phyloP scores from a whole-genome alignment of 768 basidiomycete genomes.

The Cystobasidium tubakii region DNA sequence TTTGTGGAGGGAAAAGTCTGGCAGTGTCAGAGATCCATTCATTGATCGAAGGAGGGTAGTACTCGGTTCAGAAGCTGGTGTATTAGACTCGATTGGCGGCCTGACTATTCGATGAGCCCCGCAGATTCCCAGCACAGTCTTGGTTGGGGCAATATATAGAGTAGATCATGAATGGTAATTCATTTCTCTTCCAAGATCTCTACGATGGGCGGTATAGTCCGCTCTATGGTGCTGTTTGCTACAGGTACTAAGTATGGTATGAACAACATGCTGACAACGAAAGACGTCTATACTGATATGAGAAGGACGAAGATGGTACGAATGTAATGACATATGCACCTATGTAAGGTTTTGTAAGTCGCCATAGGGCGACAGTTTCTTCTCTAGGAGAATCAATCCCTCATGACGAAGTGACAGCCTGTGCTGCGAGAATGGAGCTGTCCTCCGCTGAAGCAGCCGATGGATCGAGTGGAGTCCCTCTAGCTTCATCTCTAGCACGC shows the following conservation, averaged over 20 bases:
- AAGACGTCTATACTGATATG: background rate
- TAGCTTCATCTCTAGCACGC: conserved; percentile 43
- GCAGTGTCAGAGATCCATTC: conserved; percentile 42
- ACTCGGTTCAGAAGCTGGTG: conserved; percentile 12
- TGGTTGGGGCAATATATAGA: no score
- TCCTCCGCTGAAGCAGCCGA: conserved; percentile 1
- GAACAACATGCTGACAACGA: background rate
- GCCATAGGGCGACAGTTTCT: background rate
- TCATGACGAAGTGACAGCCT: background rate
- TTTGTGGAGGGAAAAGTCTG: conserved; percentile 43
- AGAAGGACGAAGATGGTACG: background rate
- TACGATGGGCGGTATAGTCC: background rate
- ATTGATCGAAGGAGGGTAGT: conserved; percentile 33
- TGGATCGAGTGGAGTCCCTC: conserved; percentile 27
- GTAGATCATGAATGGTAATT: background rate
- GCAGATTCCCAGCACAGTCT: background rate
- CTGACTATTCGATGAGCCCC: background rate
- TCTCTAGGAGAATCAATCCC: background rate
- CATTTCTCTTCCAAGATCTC: background rate
- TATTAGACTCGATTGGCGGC: conserved; percentile 11
- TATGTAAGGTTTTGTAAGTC: background rate
- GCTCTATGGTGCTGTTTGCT: background rate
- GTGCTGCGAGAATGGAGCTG: background rate
- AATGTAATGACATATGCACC: background rate
- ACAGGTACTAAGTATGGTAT: background rate